A percentile compares a stretch with the other conserved stretches of the same genome.
Conservation (phyloP, 495 filamentous ascomycete genomes). For the Aspergillus haitiensis region DNA sequence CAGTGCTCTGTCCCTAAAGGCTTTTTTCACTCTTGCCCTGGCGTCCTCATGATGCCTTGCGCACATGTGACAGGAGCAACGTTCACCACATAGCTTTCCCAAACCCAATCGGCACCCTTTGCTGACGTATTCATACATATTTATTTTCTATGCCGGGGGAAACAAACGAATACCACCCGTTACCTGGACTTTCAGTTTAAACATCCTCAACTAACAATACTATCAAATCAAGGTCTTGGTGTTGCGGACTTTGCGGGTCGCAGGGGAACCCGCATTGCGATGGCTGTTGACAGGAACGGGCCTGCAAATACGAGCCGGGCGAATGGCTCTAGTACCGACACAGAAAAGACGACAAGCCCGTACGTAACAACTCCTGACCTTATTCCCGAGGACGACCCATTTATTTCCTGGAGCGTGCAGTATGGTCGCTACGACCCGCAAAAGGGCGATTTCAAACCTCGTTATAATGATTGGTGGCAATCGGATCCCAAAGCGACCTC, state of each 20-base stretch:
- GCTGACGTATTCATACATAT: background rate
- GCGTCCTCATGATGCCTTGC: constrained; percentile 31
- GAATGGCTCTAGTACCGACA: constrained; percentile 28
- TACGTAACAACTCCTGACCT: constrained; percentile 40
- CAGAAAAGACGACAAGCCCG: constrained; percentile 25
- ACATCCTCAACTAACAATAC: background rate
- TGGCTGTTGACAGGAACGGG: constrained; percentile 29
- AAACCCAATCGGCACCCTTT: constrained; percentile 1
- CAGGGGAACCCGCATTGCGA: constrained; percentile 17
- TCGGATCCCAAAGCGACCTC: constrained; percentile 31
- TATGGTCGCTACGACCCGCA: constrained; percentile 47
- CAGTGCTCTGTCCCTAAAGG: background rate
- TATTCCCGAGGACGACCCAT: constrained; percentile 41
- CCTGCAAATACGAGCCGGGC: constrained; percentile 26
- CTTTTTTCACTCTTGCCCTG: background rate
- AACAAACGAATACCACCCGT: background rate
- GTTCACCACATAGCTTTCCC: constrained; percentile 17
- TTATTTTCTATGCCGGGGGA: background rate
- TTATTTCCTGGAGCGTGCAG: constrained; percentile 35
- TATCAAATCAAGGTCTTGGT: background rate
- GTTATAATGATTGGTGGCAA: constrained; percentile 37
- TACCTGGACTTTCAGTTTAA: background rate
- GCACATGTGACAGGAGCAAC: constrained; percentile 21
- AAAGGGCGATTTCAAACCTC: constrained; percentile 42
- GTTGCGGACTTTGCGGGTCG: constrained; percentile 10